Evolutionary conservation across 768 basidiomycete genomes (phyloP).

Genomic region (Mycena vitilis): DNA sequence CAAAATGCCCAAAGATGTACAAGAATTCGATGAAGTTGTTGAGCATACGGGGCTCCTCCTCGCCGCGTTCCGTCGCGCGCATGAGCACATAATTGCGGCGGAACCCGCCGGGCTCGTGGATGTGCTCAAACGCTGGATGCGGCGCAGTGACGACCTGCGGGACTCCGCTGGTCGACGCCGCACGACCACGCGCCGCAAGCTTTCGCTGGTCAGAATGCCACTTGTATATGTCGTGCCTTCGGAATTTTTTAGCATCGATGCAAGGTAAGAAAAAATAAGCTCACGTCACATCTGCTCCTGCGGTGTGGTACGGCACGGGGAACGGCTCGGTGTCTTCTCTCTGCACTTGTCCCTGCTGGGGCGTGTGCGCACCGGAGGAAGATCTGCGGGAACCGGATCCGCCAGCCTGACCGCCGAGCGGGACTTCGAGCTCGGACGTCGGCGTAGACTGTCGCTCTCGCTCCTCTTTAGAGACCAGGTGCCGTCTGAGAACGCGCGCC

Average conservation of each 20-base stretch:
- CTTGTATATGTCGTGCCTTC: constrained; percentile 92
- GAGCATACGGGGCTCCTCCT: constrained; percentile 70
- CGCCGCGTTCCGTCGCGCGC: constrained; percentile 74
- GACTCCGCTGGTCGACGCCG: constrained; percentile 73
- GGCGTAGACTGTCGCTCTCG: constrained; percentile 52
- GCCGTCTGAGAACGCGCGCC: constrained; percentile 80
- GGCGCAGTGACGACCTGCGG: constrained; percentile 55
- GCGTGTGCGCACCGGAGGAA: constrained; percentile 33
- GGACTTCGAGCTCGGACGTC: constrained; percentile 45
- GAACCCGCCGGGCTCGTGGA: constrained; percentile 96
- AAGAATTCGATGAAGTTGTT: constrained; percentile 96
- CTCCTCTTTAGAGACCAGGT: constrained; percentile 83
- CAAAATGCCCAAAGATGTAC: constrained; percentile 95
- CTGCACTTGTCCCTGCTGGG: constrained; percentile 31
- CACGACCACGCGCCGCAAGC: constrained; percentile 68
- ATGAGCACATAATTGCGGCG: constrained; percentile 87
- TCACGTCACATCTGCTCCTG: constrained; percentile 93
- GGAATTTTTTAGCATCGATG: constrained; percentile 1
- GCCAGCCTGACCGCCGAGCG: constrained; percentile 41
- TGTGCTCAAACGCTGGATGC: constrained; percentile 89
- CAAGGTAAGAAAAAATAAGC: constrained; percentile 45
- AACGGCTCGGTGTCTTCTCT: constrained; percentile 76
- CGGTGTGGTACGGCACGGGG: constrained; percentile 88
- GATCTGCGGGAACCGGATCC: constrained; percentile 41
- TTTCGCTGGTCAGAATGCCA: constrained; percentile 86